Evolutionary conservation across 2,329 filamentous ascomycete species (phyloP).

Genomic region (Colletotrichum theobromicola): DNA sequence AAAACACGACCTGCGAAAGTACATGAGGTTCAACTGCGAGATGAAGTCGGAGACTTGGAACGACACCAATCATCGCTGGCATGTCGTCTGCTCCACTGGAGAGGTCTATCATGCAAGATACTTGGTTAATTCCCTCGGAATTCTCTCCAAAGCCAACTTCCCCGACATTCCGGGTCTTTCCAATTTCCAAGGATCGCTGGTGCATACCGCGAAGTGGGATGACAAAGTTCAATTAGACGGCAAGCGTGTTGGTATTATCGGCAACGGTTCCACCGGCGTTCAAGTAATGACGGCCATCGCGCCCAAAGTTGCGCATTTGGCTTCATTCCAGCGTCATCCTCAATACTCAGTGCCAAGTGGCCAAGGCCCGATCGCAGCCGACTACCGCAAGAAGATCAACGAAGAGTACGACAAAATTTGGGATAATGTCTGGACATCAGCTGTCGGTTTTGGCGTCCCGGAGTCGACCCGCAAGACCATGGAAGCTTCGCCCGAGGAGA

Average conservation of each 20-base stretch:
- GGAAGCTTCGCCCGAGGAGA: not conserved
- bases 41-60: not conserved
- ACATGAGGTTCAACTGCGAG: not conserved
- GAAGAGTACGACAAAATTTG: not conserved
- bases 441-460: not conserved
- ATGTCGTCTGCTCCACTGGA: not conserved
- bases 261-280: not conserved
- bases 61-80: not conserved
- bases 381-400: not conserved
- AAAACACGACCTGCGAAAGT: not conserved
- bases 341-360: not conserved
- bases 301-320: accelerated
- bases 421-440: not conserved
- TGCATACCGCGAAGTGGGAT: not conserved
- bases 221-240: not conserved
- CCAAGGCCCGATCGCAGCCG: not conserved
- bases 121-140: not conserved
- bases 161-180: not conserved
- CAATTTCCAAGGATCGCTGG: not conserved
- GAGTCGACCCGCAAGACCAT: not conserved
- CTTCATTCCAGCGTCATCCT: not conserved
- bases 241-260: not conserved
- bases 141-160: not conserved
- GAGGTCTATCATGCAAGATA: not conserved
- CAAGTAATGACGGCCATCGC: not conserved